A percentile compares a stretch with the other conserved stretches of the same genome.
phyloP scores from a whole-genome alignment of 106 monocot genomes.

The Posidonia australis region DNA sequence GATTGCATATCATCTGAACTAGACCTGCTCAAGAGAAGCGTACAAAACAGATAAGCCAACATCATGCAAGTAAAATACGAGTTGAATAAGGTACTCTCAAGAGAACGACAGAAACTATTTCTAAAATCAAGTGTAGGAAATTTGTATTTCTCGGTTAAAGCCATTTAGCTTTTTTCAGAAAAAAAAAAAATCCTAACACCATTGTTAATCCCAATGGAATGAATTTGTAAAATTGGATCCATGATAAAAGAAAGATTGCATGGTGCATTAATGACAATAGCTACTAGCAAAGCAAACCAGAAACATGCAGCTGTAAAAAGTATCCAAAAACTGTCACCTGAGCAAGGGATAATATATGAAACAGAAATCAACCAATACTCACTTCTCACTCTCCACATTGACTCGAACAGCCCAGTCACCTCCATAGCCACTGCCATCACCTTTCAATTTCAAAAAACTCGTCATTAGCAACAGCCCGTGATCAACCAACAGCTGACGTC shows the following conservation, averaged over 20 bases:
- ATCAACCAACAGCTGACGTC: constrained; percentile 67
- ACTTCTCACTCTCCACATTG: constrained; percentile 44
- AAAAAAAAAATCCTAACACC: too few species aligned
- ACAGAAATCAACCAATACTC: constrained; percentile 15
- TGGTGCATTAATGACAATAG: too few species aligned
- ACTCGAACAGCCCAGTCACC: constrained; percentile 92
- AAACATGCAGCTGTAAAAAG: too few species aligned
- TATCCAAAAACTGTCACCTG: background rate
- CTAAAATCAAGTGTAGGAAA: too few species aligned
- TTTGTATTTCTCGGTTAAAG: too few species aligned
- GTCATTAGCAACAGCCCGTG: constrained; percentile 54
- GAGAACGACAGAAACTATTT: too few species aligned
- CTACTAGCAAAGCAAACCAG: too few species aligned
- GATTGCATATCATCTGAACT: constrained; percentile 32
- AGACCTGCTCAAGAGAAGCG: constrained; percentile 17
- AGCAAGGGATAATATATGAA: background rate
- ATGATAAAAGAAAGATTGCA: too few species aligned
- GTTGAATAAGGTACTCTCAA: too few species aligned
- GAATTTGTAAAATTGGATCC: too few species aligned
- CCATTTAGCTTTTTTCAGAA: too few species aligned
- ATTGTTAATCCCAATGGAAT: too few species aligned
- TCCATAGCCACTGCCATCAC: constrained; percentile 73
- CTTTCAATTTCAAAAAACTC: constrained; percentile 50
- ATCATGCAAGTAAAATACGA: background rate
- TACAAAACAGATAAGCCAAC: background rate